phyloP scores from a whole-genome alignment of 805 yeast genomes.

The Candida multigemmis region DNA sequence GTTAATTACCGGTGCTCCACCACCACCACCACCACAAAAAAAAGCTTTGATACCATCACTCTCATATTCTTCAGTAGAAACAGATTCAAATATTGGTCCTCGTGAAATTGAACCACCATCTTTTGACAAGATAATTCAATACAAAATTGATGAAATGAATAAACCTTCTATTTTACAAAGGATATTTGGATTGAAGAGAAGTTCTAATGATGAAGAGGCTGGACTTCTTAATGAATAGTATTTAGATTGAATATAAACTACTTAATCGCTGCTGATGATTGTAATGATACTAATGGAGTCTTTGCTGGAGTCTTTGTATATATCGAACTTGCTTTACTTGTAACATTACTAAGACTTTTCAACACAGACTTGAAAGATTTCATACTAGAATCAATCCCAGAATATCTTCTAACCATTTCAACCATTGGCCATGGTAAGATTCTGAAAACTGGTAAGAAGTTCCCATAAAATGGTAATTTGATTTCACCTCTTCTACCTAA shows the following conservation, averaged over 20 bases:
- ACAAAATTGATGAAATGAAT: constrained; percentile 11
- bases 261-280: constrained; percentile 1
- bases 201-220: too few relatives aligned
- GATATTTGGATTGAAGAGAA: too few relatives aligned
- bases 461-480: constrained; percentile 68
- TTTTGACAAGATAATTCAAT: constrained; percentile 15
- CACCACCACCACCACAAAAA: constrained; percentile 7
- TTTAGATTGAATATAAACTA: too few relatives aligned
- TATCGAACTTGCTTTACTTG: constrained; percentile 7
- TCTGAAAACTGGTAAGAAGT: constrained; percentile 62
- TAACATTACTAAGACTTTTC: constrained; percentile 5
- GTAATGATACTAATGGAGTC: constrained; percentile 1
- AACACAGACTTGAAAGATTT: constrained; percentile 11
- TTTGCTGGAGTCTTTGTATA: too few relatives aligned
- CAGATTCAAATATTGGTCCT: constrained; percentile 12
- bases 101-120: constrained; percentile 28
- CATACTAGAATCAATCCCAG: constrained; percentile 62
- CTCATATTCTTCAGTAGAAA: constrained; percentile 1
- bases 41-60: background rate
- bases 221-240: too few relatives aligned
- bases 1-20: constrained; percentile 19
- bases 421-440: constrained; percentile 66
- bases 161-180: constrained; percentile 4
- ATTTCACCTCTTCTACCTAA: constrained; percentile 62
- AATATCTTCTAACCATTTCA: constrained; percentile 40